These are phyloP conservation scores for Aspergillus amoenus DNA, from an alignment of 2,329 filamentous ascomycete species.

Conservation along the genomic window DNA sequence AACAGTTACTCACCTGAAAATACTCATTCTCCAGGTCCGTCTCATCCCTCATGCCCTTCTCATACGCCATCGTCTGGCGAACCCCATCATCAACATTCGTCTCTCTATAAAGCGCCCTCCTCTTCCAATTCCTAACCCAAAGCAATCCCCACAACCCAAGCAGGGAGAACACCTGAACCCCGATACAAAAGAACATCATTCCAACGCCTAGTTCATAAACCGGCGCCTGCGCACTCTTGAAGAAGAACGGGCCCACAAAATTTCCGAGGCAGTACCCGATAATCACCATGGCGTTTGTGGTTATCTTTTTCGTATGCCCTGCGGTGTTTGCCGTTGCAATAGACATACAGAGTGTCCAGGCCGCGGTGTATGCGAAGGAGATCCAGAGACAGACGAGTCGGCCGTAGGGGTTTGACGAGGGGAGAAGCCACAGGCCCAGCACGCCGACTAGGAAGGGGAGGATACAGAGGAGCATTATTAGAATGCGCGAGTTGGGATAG, in stretches of 20 bases:
- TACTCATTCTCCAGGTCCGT: neutral
- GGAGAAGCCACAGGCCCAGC: constrained; percentile 20
- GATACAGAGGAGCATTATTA: constrained; percentile 21
- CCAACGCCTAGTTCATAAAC: neutral
- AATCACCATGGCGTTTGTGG: neutral
- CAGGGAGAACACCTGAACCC: neutral
- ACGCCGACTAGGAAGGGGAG: constrained; percentile 23
- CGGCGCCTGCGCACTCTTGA: neutral
- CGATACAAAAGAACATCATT: neutral
- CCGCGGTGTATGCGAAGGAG: constrained; percentile 30
- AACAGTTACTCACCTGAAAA: neutral
- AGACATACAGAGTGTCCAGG: constrained; percentile 29
- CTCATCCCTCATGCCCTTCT: neutral
- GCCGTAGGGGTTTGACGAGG: constrained; percentile 16
- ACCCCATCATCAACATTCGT: neutral
- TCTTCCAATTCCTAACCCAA: neutral
- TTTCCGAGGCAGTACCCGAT: neutral
- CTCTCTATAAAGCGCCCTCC: neutral
- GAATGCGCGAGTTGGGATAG: constrained; percentile 17
- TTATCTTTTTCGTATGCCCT: constrained; percentile 29
- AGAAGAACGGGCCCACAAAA: neutral
- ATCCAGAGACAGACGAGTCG: constrained; percentile 26
- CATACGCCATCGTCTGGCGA: neutral
- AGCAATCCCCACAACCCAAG: neutral
- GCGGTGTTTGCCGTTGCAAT: constrained; percentile 30